phyloP scores from a whole-genome alignment of 257 asterid genomes.

The Osmanthus fragrans region DNA sequence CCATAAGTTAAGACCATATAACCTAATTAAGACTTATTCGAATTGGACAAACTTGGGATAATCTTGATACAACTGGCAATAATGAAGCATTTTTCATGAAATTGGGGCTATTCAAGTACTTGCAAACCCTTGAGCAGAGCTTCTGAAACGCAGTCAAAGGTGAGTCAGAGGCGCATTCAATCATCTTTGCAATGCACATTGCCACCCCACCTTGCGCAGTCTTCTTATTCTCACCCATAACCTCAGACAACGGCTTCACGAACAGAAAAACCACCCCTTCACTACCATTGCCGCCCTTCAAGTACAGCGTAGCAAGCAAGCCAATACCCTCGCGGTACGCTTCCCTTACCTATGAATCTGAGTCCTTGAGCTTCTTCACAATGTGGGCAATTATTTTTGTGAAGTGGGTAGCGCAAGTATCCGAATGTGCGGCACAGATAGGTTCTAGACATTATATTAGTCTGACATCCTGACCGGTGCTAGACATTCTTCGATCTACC shows the following conservation, averaged over 20 bases:
- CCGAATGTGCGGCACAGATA: slow-evolving; percentile 65
- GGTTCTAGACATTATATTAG: too few species aligned
- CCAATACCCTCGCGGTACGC: slow-evolving; percentile 92
- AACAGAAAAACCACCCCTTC: slow-evolving; percentile 73
- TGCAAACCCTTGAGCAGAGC: slow-evolving; percentile 82
- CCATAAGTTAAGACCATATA: not conserved
- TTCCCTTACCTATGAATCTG: slow-evolving; percentile 90
- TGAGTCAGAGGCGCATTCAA: slow-evolving; percentile 70
- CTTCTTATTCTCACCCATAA: slow-evolving; percentile 88
- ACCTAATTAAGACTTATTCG: not conserved
- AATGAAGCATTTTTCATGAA: slow-evolving; percentile 86
- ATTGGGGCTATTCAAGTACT: slow-evolving; percentile 73
- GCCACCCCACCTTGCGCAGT: slow-evolving; percentile 91
- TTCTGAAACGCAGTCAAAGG: slow-evolving; percentile 74
- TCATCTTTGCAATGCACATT: slow-evolving; percentile 82
- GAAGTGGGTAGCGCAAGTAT: slow-evolving; percentile 75
- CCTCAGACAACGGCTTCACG: slow-evolving; percentile 88
- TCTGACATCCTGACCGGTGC: too few species aligned
- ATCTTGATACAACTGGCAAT: slow-evolving; percentile 81
- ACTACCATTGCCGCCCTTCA: slow-evolving; percentile 66
- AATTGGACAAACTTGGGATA: slow-evolving; percentile 74
- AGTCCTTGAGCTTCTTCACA: slow-evolving; percentile 82
- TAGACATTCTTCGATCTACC: too few species aligned
- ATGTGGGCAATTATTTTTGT: slow-evolving; percentile 75
- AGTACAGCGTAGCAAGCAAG: slow-evolving; percentile 63